Evolutionary conservation across 1,284 basidiomycete genomes (phyloP), one percentile per base, ranked within the genome.

Genomic region (Apiotrichum akiyoshidainum): DNA sequence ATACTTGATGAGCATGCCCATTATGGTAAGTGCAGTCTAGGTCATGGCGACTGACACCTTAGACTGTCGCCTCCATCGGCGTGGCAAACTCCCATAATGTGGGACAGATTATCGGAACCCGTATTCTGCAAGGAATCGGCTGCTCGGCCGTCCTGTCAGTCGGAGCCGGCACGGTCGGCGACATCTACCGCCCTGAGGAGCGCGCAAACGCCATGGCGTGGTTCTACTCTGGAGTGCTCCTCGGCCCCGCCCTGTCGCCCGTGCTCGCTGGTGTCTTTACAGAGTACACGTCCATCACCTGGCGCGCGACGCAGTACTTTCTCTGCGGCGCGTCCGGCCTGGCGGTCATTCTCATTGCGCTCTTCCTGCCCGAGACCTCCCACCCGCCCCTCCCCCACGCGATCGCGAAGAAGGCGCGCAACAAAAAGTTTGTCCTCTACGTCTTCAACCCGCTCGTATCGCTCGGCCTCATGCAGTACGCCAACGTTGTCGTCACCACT

Each of bases 301-400:
- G 89, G 89, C 82, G 88, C 2, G 69, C 82, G 2, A 84, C 87
- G 70, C 88, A 91, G 72, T 76, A 73, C 61, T 72, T 73, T 48
- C 63, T 77, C 22, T 83, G 81, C 1, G 67, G 79, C 0, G 71
- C 79, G 39, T 82, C 82, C 5, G 61, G 81, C 0, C 57, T 82
- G 4, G 79, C 81, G 1, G 77, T 85, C 35, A 31, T 82, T 0
- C 67, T 82, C 11, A 79, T 86, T 35, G 68, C 78, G 10, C 53
- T 83, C 21, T 81, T 83, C 55, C 80, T 89, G 17, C 88, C 89
- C 0, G 90, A 92, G 69, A 90, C 89, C 1, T 82, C 81, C 17
- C 85, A 87, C 66, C 74, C 68, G 77, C 84, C 52, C 68, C 78
- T 53, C 59, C 81, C 73, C 0, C 74, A 78, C 55, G 51, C 67